phyloP scores from a whole-genome alignment of 176 grass and related monocot genomes.

The Melocanna baccifera region DNA sequence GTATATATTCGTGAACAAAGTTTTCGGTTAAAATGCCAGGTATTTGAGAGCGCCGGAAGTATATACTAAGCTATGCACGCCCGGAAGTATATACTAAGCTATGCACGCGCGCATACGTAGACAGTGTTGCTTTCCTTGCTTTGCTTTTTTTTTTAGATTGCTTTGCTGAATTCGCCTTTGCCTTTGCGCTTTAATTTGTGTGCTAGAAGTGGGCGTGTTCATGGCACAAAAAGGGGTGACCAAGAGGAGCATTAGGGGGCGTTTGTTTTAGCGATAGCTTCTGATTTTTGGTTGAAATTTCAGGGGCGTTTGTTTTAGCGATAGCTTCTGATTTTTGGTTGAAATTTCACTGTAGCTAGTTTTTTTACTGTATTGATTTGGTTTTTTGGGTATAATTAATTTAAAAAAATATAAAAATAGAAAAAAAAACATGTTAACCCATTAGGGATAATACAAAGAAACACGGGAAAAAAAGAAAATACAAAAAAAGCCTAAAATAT shows the following conservation, averaged over 20 bases:
- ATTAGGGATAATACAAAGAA: no score
- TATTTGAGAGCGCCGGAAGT: neutral
- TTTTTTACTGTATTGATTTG: no score
- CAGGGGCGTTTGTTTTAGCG: no score
- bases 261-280: no score
- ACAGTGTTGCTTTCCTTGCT: neutral
- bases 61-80: neutral
- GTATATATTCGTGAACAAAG: neutral
- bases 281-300: no score
- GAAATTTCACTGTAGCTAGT: no score
- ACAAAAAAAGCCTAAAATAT: no score
- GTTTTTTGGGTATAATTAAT: no score
- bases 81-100: neutral
- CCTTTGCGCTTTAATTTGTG: conserved; percentile 13
- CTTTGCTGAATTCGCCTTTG: neutral
- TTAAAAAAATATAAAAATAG: no score
- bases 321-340: no score
- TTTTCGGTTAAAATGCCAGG: neutral
- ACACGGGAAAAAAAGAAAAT: no score
- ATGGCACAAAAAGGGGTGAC: neutral
- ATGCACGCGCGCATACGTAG: neutral
- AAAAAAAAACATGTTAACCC: no score
- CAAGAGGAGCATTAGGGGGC: conserved; percentile 9
- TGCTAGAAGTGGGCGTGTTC: neutral
- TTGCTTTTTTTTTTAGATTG: neutral